Percentiles rank a stretch among this genome's conserved stretches.
Evolutionary conservation across 2,329 filamentous ascomycete species (phyloP).

Genomic region (Colletotrichum filicis): DNA sequence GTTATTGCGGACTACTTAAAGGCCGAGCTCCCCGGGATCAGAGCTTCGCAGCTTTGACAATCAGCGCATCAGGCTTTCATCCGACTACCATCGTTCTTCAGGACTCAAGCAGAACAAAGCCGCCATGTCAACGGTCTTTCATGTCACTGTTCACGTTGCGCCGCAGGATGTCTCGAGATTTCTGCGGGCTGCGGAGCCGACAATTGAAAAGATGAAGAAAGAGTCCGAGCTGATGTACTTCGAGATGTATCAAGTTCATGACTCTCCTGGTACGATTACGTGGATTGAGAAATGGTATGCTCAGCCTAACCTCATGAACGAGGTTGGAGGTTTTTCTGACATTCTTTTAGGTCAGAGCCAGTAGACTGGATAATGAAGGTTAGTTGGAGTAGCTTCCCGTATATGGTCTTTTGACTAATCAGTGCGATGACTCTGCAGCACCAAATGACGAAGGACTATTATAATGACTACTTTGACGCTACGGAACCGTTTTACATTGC

Average conservation of each 20-base stretch:
- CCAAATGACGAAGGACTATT: conserved; percentile 32
- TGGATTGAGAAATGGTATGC: conserved; percentile 32
- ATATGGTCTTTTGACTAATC: rapidly evolving
- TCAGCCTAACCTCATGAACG: rapidly evolving
- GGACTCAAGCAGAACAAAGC: background rate
- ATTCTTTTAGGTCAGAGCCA: conserved; percentile 7
- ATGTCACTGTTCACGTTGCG: conserved; percentile 26
- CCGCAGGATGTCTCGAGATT: conserved; percentile 26
- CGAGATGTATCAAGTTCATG: conserved; percentile 31
- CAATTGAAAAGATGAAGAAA: conserved; percentile 27
- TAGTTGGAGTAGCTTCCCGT: background rate
- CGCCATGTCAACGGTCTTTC: conserved; percentile 28
- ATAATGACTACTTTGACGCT: conserved; percentile 28
- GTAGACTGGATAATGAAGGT: conserved; percentile 33
- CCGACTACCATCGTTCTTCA: background rate
- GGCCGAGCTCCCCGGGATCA: background rate
- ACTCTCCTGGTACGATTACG: conserved; percentile 27
- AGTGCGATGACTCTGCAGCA: background rate
- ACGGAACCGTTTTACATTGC: conserved; percentile 28
- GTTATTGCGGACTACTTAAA: conserved; percentile 9
- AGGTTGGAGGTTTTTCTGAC: background rate
- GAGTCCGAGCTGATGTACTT: conserved; percentile 29
- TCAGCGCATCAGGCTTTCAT: background rate
- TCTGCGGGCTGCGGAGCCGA: conserved; percentile 15
- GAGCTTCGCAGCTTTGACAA: background rate